Base-by-base conservation (phyloP, 208 protist species). In the Trypanosoma cruzi region DNA sequence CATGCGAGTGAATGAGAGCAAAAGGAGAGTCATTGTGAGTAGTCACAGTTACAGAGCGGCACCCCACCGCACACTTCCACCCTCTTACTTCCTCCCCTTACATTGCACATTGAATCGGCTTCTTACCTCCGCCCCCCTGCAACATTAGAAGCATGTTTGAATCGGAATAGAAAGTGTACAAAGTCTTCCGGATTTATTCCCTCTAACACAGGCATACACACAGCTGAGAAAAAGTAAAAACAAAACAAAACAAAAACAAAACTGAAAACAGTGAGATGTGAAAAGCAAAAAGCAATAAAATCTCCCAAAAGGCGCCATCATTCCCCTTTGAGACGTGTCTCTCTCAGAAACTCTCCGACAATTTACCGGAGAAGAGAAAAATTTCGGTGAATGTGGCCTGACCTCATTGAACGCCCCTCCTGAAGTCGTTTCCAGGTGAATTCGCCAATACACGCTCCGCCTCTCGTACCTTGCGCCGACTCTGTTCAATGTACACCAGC, bases 381-480 rank as follows among this genome's bases (percentile, higher is more conserved):
- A 13, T 7, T 14, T 44, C 18, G 13, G 40, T 1, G 40, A 44
- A 18, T 44, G 40, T 14, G 8, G 40, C 18, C 1, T 14, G 40
- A 14, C 40, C 40, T 44, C 40, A 44, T 14, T 48, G 7, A 44
- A 29, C 32, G 11, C 59, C 42, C 18, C 34, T 36, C 31, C 22
- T 60, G 24, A 7, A 58, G 52, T 46, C 4, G n/a, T 20, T 31
- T 22, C 26, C 40, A 22, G 67, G 67, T 56, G 53, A 40, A 37
- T 60, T 65, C 31, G 56, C 58, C 16, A 94, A 69, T 10, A 94
- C 63, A 34, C 82, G 81, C 40, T 86, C 80, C 7, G 76, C 71
- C 70, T 94, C 85, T 13, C 81, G 76, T 32, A 94, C 61, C 61
- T 90, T 88, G 13, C 82, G 80, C 59, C 84, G 77, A 61, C 83